Conservation (phyloP, 106 monocot genomes). For the Dioscorea zingiberensis region DNA sequence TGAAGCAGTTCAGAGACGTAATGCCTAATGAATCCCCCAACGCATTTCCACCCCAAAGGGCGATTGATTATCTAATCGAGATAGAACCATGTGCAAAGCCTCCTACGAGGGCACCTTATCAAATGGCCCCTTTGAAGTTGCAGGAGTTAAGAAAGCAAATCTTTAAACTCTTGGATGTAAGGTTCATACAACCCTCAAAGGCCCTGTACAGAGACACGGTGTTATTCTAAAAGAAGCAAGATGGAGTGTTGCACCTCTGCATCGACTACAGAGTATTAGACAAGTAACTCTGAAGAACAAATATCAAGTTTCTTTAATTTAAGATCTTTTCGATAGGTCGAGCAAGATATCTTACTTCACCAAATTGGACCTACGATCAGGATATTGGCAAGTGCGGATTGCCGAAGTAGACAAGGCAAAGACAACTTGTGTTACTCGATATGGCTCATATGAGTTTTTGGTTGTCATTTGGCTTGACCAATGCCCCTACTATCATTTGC, state of each 20-base stretch:
- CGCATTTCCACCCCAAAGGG: background rate
- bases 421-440: background rate
- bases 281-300: background rate
- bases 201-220: background rate
- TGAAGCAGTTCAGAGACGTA: background rate
- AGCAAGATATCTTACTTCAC: background rate
- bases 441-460: background rate
- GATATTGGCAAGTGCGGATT: background rate
- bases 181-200: background rate
- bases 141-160: background rate
- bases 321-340: background rate
- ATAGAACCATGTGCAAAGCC: background rate
- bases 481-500: background rate
- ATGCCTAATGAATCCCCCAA: background rate
- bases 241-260: background rate
- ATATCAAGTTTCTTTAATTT: background rate
- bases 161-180: background rate
- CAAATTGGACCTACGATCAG: background rate
- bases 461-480: background rate
- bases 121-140: background rate
- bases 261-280: background rate
- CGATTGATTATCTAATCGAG: conserved; percentile 3
- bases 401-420: background rate
- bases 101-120: background rate
- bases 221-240: background rate